Evolutionary conservation across 148 eudicot species (phyloP).

Genomic region (Drosera capensis): DNA sequence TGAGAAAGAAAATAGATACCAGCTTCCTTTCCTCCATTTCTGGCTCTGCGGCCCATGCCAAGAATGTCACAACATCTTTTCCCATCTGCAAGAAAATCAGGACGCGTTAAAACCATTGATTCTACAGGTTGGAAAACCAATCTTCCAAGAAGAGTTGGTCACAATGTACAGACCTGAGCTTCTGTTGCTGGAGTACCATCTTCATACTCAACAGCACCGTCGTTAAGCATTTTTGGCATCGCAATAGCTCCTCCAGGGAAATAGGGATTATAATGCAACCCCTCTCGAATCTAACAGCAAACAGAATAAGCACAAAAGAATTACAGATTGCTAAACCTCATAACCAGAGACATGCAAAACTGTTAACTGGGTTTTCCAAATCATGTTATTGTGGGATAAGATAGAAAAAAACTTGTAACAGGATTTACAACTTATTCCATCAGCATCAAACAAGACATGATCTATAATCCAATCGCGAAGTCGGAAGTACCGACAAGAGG

Average conservation of each 20-base stretch:
- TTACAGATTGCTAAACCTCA: background rate
- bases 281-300: slow-evolving; percentile 92
- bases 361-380: too few relatives aligned
- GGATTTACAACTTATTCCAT: too few relatives aligned
- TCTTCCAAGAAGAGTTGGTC: too few relatives aligned
- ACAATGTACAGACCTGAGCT: slow-evolving; percentile 73
- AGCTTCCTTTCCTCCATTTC: slow-evolving; percentile 95
- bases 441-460: too few relatives aligned
- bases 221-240: slow-evolving; percentile 97
- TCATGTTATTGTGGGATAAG: too few relatives aligned
- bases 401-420: too few relatives aligned
- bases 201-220: slow-evolving; percentile 92
- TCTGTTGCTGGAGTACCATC: slow-evolving; percentile 94
- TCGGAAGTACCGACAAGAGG: too few relatives aligned
- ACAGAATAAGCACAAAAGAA: slow-evolving; percentile 1
- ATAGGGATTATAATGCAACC: slow-evolving; percentile 90
- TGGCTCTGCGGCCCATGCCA: slow-evolving; percentile 86
- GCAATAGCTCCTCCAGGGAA: slow-evolving; percentile 99
- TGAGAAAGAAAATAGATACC: slow-evolving; percentile 20
- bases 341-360: background rate
- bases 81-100: slow-evolving; percentile 80
- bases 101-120: too few relatives aligned
- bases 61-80: slow-evolving; percentile 72
- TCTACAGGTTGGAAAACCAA: too few relatives aligned
- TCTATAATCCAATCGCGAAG: too few relatives aligned